Base-by-base conservation (phyloP, 169 alveolate genomes). In the Eimeria tenella region DNA sequence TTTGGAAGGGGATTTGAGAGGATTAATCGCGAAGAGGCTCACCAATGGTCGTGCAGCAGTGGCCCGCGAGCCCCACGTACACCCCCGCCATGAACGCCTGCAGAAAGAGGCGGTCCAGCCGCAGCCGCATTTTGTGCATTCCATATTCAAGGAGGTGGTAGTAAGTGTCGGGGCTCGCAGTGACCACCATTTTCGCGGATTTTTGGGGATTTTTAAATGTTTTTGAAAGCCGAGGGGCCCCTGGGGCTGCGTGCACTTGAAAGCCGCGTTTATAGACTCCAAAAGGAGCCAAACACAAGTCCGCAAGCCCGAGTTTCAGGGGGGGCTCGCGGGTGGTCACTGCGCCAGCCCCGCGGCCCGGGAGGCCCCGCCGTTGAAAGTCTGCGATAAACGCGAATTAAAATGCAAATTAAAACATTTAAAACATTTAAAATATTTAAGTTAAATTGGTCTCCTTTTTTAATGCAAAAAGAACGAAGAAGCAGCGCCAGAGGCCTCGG, bases 41-140 rank as follows among this genome's bases (percentile, higher is more conserved):
- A 86, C 93, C 93, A 15, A 86, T 31, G 53, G 82, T 73, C 11
- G 93, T 86, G 82, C 93, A 86, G n/a, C 70, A 77, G 55, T 87
- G 93, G 8, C 93, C 93, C 23, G 86, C 93, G 74, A 87, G 31
- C 53, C 93, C 93, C 49, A 87, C 86, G 58, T 87, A 87, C 5
- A 87, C 58, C 25, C 93, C 93, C 3, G 93, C 93, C 93, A 87
- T 87, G 93, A 87, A n/a, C 60, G 86, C 83, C 73, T 87, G 93
- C 25, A 87, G 93, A 52, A 87, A 17, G 9, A 87, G 86, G 71
- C 86, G 93, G 73, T 87, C 93, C 42, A 53, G 25, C 19, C 93
- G 65, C 56, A 87, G 93, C n/a, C 73, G 73, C 50, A 73, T 87
- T 52, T 87, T 87, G 58, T 70, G 65, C 13, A 87, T 50, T 10